Percentiles rank a stretch among this genome's conserved stretches.
Evolutionary conservation across 2,329 filamentous ascomycete genomes (phyloP).

Genomic region (Epichloe amarillans): DNA sequence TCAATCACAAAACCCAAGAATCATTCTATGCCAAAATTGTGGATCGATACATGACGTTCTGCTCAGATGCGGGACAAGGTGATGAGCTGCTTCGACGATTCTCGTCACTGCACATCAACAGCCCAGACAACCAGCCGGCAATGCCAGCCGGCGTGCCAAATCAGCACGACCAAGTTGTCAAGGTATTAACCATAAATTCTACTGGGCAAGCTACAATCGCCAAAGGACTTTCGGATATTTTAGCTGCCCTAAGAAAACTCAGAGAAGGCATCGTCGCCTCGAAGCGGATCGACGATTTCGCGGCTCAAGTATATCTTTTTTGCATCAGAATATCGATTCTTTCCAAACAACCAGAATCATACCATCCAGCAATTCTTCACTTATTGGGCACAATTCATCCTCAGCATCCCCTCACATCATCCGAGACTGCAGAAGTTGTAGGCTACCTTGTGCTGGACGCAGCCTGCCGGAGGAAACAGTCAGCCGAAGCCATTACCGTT

Average conservation of each 20-base stretch:
- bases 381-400: constrained; percentile 61
- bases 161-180: neutral
- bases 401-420: constrained; percentile 49
- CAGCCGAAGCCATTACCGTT: constrained; percentile 59
- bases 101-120: constrained; percentile 38
- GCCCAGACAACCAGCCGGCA: neutral
- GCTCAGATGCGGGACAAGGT: constrained; percentile 57
- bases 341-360: constrained; percentile 71
- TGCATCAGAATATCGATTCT: constrained; percentile 75
- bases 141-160: neutral
- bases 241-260: constrained; percentile 80
- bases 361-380: constrained; percentile 74
- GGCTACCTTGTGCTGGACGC: constrained; percentile 77
- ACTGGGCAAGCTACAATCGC: constrained; percentile 25
- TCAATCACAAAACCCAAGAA: constrained; percentile 68
- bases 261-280: constrained; percentile 79
- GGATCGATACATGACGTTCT: constrained; percentile 81
- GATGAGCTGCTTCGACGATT: constrained; percentile 66
- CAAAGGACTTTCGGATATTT: constrained; percentile 57
- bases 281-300: constrained; percentile 63
- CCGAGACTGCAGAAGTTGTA: constrained; percentile 67
- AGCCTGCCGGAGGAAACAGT: constrained; percentile 67
- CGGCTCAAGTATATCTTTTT: constrained; percentile 76
- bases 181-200: constrained; percentile 2
- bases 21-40: constrained; percentile 78